Percentiles rank a stretch among this genome's conserved stretches.
These are phyloP conservation scores for Microstegium vimineum DNA, from an alignment of 176 grass and related monocot species.

Conservation along the genomic window DNA sequence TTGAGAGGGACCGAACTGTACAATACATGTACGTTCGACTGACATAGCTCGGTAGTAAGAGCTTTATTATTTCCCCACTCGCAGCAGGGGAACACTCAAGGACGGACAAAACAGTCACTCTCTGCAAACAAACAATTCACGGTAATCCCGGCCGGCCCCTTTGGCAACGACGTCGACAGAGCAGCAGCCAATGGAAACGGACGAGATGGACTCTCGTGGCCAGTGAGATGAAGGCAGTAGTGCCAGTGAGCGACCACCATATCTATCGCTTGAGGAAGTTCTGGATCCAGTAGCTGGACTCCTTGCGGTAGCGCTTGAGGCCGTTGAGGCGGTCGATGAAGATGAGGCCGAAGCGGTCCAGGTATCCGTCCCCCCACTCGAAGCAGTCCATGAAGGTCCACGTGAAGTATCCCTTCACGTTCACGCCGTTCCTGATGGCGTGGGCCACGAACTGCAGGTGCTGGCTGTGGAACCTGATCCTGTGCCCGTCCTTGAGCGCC, in stretches of 20 bases:
- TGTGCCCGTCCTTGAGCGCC: conserved; percentile 43
- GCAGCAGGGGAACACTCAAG: not conserved
- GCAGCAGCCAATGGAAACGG: not conserved
- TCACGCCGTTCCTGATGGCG: conserved; percentile 53
- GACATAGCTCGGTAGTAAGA: not conserved
- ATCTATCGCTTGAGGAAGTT: conserved; percentile 39
- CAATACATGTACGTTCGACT: not conserved
- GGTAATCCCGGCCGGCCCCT: not conserved
- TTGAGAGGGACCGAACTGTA: not conserved
- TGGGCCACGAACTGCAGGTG: conserved; percentile 38
- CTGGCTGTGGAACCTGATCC: conserved; percentile 37
- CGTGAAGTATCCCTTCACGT: conserved; percentile 56
- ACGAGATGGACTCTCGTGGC: not conserved
- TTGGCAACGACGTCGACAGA: too few relatives aligned
- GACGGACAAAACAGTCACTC: not conserved
- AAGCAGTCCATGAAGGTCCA: conserved; percentile 80
- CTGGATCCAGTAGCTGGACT: conserved; percentile 55
- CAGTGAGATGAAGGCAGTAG: too few relatives aligned
- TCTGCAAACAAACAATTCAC: not conserved
- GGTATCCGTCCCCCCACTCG: conserved; percentile 60
- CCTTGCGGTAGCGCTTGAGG: conserved; percentile 63
- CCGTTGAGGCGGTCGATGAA: conserved; percentile 47
- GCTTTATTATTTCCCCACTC: not conserved
- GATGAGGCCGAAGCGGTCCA: conserved; percentile 53
- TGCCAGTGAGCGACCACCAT: too few relatives aligned